A percentile compares a stretch with the other conserved stretches of the same genome.
phyloP scores from a whole-genome alignment of 768 basidiomycete species.

The Hysterangium stoloniferum region DNA sequence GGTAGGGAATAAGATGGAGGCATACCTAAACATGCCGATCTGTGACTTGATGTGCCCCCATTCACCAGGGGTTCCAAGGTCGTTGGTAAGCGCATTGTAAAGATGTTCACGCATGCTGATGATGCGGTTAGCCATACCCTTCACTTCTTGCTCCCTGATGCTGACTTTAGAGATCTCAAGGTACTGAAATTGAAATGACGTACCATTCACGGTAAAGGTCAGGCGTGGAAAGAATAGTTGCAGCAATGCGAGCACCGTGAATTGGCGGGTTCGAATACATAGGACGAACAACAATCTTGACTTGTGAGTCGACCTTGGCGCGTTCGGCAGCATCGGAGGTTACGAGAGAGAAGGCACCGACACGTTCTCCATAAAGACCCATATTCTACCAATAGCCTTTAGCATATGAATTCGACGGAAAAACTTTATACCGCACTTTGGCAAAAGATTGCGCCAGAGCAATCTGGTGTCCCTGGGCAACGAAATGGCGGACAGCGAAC shows the following conservation, averaged over 20 bases:
- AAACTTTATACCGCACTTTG: slow-evolving; percentile 36
- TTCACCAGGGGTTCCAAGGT: slow-evolving; percentile 83
- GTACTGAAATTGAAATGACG: slow-evolving; percentile 9
- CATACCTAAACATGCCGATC: slow-evolving; percentile 96
- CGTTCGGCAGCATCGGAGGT: slow-evolving; percentile 65
- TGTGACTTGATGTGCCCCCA: slow-evolving; percentile 95
- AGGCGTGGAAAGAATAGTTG: slow-evolving; percentile 67
- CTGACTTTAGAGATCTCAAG: background rate
- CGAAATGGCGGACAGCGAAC: slow-evolving; percentile 92
- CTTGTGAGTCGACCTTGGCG: slow-evolving; percentile 83
- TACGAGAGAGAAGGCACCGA: slow-evolving; percentile 89
- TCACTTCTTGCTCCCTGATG: slow-evolving; percentile 71
- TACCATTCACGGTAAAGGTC: slow-evolving; percentile 75
- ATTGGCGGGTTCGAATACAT: slow-evolving; percentile 98
- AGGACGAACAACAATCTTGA: slow-evolving; percentile 92
- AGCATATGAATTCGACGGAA: background rate
- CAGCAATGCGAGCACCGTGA: slow-evolving; percentile 83
- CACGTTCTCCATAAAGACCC: slow-evolving; percentile 97
- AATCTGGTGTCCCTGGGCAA: slow-evolving; percentile 81
- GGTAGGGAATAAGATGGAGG: slow-evolving; percentile 1
- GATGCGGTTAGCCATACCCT: slow-evolving; percentile 92
- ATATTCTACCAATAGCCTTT: slow-evolving; percentile 53
- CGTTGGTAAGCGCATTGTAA: slow-evolving; percentile 67
- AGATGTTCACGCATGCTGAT: slow-evolving; percentile 87
- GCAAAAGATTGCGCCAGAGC: slow-evolving; percentile 94